A percentile compares a stretch with the other conserved stretches of the same genome.
phyloP scores from a whole-genome alignment of 352 stramenopile species.

The Phytophthora macrochlamydospora region DNA sequence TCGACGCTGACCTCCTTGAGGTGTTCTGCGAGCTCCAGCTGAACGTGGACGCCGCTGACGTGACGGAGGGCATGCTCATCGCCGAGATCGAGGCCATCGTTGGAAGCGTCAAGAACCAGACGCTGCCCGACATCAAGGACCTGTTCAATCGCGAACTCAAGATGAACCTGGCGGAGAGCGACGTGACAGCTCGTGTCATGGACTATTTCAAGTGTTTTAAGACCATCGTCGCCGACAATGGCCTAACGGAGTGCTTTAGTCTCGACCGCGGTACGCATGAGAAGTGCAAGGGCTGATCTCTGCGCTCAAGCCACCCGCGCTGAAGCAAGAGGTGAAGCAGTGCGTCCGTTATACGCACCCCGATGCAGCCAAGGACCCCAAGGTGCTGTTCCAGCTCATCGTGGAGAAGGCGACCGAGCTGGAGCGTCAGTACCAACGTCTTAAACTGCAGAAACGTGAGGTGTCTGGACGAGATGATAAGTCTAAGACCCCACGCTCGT shows the following conservation, averaged over 20 bases:
- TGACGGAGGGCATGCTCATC: not conserved
- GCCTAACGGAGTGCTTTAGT: conserved; percentile 2
- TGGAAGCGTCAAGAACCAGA: not conserved
- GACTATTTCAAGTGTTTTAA: conserved; percentile 15
- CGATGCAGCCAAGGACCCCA: not conserved
- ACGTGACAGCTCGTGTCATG: conserved; percentile 12
- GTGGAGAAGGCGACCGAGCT: conserved; percentile 9
- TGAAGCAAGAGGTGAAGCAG: conserved; percentile 19
- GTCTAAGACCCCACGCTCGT: not conserved
- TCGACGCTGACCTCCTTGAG: not conserved
- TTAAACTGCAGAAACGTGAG: conserved; percentile 8
- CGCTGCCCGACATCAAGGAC: not conserved
- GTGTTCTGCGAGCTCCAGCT: not conserved
- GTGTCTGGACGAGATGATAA: not conserved
- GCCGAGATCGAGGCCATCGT: not conserved
- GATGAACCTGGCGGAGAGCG: conserved; percentile 4
- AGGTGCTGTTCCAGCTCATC: conserved; percentile 10
- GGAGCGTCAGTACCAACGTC: not conserved
- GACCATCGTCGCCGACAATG: conserved; percentile 2
- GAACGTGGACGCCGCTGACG: not conserved
- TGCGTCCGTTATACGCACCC: conserved; percentile 1
- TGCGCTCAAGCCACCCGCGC: not conserved
- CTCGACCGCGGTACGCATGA: not conserved
- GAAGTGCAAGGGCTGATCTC: conserved; percentile 14
- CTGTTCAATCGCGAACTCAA: not conserved